Evolutionary conservation across 306 rosid genomes (phyloP), one percentile per base, ranked within the genome.

Genomic region (Fragaria ananassa): DNA sequence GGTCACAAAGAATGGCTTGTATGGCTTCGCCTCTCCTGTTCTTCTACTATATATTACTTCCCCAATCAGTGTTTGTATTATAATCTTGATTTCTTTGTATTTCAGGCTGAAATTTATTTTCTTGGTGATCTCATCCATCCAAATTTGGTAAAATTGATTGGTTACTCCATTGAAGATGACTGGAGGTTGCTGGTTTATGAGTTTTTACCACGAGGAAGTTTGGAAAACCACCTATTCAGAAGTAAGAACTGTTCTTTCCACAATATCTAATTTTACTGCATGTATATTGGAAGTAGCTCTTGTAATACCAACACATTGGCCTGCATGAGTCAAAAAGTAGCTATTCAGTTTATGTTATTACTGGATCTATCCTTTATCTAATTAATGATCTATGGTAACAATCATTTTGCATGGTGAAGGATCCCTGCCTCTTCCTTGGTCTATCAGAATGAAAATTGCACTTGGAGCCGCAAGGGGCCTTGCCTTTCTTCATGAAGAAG

Each of bases 1-100:
- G 99, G 99, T 86, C 99, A 95, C 78, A 95, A 92, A 83, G 99
- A 95, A 72, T 95, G 99, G 99, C 96, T 95, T 86, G 99, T 95
- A 92, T 74, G 83, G 85, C 21, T 75, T 72, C 75, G 41, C 41
- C 27, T 23, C 37, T 63, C 13, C 64, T 31, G 25, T 77, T 81
- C 53, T 54, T 71, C 18, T 72, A 18, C 72, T 39, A 45, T 65
- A 21, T 57, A 5, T 23, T 68, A 62, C 41, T 50, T 31, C 68
- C 75, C 67, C 39, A 23, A 25, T 49, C 27, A 37, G 17, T 63
- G 14, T 37, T 73, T 61, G 34, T 81, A 71, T 60, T 76, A 68
- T 77, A 68, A 78, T 80, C 46, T 68, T 71, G 21, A 0, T 76
- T 37, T 44, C 9, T 41, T 76, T 81, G 74, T 79, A 67, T 81